Base-by-base conservation (phyloP, 1,139 yeast species). In the Suhomyces anneliseae region DNA sequence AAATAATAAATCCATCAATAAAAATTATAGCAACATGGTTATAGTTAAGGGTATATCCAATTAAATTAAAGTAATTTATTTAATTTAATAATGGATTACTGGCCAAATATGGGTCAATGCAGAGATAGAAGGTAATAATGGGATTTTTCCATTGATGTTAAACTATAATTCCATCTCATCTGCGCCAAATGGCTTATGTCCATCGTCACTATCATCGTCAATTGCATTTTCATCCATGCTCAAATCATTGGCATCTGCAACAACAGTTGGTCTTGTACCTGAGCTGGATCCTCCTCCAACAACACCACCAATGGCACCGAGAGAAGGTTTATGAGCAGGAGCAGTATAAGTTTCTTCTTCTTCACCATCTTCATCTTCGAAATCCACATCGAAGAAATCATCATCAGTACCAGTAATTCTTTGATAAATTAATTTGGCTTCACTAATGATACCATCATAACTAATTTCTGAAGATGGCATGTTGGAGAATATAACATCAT, bases 341-440 rank as follows among this genome's bases (percentile, higher is more conserved):
- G 43, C 36, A 24, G 40, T 37, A 31, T 41, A 36, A 43, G 38
- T 34, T 42, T 58, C 57, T 36, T 58, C 61, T 27, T 74, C 76
- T 39, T 85, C 93, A 24, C 38, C 43, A 45, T 88, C 96, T 19
- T 90, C 97, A 63, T 92, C 98, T 67, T 92, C 98, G 62, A 92
- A 92, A 66, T 92, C 98, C 34, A 92, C 90, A 65, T 90, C 97
- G 60, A 92, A 92, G 68, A 92, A 92, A 66, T 92, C 98, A 57
- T 92, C 98, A 61, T 88, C 95, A 6, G 95, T 81, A 4, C 98
- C 98, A 6, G 95, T 95, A 52, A 92, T 82, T 51, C 79, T 75
- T 49, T 82, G 83, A 64, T 88, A 93, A 38, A 92, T 65, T 26
- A 80, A 71, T 59, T 83, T 85, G n/a, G 92, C 90, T 52, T 89